Evolutionary conservation across 139 green algal genomes (phyloP).

Genomic region (Chlorella sp.): DNA sequence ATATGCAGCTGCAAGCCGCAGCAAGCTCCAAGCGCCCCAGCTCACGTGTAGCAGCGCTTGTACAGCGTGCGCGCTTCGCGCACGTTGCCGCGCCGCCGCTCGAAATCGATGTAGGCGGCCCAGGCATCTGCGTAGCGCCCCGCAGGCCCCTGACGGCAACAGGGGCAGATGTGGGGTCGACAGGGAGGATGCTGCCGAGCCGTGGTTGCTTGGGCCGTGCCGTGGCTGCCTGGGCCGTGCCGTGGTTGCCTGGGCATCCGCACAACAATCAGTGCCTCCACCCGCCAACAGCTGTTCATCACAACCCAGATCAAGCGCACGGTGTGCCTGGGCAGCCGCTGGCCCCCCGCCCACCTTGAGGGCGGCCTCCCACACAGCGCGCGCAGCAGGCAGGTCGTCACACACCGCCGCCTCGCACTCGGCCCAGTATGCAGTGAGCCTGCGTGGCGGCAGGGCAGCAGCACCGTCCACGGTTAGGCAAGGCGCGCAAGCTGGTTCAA

Average conservation of each 20-base stretch:
- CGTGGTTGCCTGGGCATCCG: too few species aligned
- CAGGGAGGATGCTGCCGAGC: too few species aligned
- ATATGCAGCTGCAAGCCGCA: neutral
- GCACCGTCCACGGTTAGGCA: too few species aligned
- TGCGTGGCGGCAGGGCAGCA: constrained; percentile 19
- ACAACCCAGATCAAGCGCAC: too few species aligned
- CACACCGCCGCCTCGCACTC: constrained; percentile 66
- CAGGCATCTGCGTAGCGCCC: constrained; percentile 54
- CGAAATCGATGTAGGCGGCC: constrained; percentile 66
- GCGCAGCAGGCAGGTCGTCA: constrained; percentile 54
- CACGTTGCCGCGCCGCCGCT: constrained; percentile 53
- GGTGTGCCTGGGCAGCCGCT: too few species aligned
- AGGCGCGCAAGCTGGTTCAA: too few species aligned
- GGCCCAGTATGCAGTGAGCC: constrained; percentile 72
- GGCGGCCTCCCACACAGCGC: constrained; percentile 74
- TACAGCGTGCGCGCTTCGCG: constrained; percentile 60
- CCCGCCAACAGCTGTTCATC: too few species aligned
- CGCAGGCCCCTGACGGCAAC: neutral
- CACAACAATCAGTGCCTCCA: too few species aligned
- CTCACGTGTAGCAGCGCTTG: constrained; percentile 58
- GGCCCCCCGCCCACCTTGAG: constrained; percentile 56
- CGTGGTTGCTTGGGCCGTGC: too few species aligned
- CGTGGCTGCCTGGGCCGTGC: too few species aligned
- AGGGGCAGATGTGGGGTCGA: too few species aligned
- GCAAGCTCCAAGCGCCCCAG: neutral